Evolutionary conservation across 805 yeast genomes (phyloP).

Genomic region (Zygotorulaspora danielsina): DNA sequence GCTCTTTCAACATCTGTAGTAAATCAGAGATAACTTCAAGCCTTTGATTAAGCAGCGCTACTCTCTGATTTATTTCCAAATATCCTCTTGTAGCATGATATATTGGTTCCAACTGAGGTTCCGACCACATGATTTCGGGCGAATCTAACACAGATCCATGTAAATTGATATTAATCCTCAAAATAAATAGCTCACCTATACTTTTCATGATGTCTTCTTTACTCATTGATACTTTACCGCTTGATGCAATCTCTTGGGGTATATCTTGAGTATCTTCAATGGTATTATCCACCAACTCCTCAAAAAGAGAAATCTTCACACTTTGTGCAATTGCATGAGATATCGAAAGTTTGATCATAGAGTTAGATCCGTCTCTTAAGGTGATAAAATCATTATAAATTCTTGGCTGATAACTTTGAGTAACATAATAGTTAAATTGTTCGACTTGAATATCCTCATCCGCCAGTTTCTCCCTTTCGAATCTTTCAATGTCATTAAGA

Average conservation of each 20-base stretch:
- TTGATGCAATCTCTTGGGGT: constrained; percentile 90
- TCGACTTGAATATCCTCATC: constrained; percentile 88
- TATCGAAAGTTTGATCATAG: constrained; percentile 86
- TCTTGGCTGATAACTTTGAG: constrained; percentile 91
- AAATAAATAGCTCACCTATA: constrained; percentile 90
- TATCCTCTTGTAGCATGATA: constrained; percentile 97
- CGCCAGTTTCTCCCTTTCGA: constrained; percentile 87
- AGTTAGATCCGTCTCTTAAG: constrained; percentile 78
- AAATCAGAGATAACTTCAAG: constrained; percentile 90
- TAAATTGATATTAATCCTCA: constrained; percentile 73
- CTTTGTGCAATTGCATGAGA: constrained; percentile 96
- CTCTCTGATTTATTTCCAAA: constrained; percentile 91
- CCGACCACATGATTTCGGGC: constrained; percentile 98
- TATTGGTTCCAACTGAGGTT: constrained; percentile 95
- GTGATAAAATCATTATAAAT: constrained; percentile 94
- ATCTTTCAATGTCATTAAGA: constrained; percentile 77
- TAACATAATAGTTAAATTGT: constrained; percentile 91
- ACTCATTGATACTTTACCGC: constrained; percentile 93
- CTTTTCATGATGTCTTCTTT: constrained; percentile 95
- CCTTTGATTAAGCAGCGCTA: constrained; percentile 82
- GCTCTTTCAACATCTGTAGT: constrained; percentile 94
- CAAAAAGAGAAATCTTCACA: constrained; percentile 91
- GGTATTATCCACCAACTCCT: constrained; percentile 93
- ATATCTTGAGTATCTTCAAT: constrained; percentile 96
- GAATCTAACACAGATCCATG: constrained; percentile 91